Evolutionary conservation across 805 yeast genomes (phyloP).

Genomic region (Myxozyma neglecta): DNA sequence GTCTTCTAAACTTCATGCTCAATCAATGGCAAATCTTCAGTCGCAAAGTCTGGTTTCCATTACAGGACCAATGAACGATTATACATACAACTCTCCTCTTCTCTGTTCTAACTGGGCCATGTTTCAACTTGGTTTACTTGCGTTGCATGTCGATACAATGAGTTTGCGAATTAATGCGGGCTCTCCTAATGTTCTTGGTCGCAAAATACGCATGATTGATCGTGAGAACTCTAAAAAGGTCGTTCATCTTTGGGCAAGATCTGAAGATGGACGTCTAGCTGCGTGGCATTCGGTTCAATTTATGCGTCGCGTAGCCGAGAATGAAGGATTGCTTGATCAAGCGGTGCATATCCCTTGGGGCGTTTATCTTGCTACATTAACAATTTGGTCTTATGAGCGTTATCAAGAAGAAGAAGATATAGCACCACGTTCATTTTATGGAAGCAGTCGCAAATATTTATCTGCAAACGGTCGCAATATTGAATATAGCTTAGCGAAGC

Average conservation of each 20-base stretch:
- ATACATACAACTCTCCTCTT: conserved; percentile 33
- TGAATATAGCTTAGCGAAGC: conserved; percentile 24
- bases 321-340: conserved; percentile 32
- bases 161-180: conserved; percentile 34
- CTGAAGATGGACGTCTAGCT: conserved; percentile 37
- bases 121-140: conserved; percentile 35
- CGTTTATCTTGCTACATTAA: conserved; percentile 35
- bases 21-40: neutral
- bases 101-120: conserved; percentile 37
- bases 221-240: conserved; percentile 30
- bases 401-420: conserved; percentile 12
- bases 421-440: conserved; percentile 5
- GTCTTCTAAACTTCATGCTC: neutral
- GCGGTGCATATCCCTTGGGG: conserved; percentile 39
- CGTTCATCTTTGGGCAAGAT: conserved; percentile 35
- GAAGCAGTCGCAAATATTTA: conserved; percentile 14
- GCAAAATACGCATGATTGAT: conserved; percentile 28
- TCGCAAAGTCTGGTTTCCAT: conserved; percentile 10
- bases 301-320: conserved; percentile 32
- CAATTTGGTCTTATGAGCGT: conserved; percentile 38
- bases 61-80: conserved; percentile 27
- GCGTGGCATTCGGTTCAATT: conserved; percentile 38
- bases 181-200: conserved; percentile 34
- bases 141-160: conserved; percentile 36
- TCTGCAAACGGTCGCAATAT: conserved; percentile 20